These are phyloP conservation scores for Cyberlindnera japonica DNA, from an alignment of 805 yeast species.

Conservation along the genomic window DNA sequence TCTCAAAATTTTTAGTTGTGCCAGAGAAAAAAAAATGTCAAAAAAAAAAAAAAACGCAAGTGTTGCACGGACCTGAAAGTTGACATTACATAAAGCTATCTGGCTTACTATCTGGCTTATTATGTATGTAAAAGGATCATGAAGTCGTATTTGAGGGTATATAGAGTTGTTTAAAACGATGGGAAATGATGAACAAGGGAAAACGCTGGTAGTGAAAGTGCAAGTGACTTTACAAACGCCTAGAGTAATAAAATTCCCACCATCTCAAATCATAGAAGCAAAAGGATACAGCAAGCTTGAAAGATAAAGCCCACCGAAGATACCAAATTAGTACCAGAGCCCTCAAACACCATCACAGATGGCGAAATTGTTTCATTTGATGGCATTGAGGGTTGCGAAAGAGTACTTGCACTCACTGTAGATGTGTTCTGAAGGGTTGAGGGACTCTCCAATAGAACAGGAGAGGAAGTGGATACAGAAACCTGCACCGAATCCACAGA, in stretches of 20 bases:
- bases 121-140: too few species aligned
- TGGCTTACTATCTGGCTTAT: too few species aligned
- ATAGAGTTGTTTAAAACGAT: neutral
- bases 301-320: neutral
- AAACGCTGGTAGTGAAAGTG: neutral
- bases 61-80: neutral
- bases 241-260: too few species aligned
- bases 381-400: neutral
- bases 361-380: conserved; percentile 1
- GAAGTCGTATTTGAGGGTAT: too few species aligned
- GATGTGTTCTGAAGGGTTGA: neutral
- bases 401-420: neutral
- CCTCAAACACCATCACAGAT: conserved; percentile 6
- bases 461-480: neutral
- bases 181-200: neutral
- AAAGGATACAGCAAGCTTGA: conserved; percentile 5
- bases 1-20: conserved; percentile 11
- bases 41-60: neutral
- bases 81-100: neutral
- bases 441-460: neutral
- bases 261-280: conserved; percentile 9
- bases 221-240: neutral
- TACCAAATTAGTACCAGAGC: conserved; percentile 2
- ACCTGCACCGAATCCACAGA: neutral
- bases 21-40: conserved; percentile 1